These are phyloP conservation scores for Juglanconis oblonga DNA, from an alignment of 2,329 filamentous ascomycete genomes.

Conservation along the genomic window DNA sequence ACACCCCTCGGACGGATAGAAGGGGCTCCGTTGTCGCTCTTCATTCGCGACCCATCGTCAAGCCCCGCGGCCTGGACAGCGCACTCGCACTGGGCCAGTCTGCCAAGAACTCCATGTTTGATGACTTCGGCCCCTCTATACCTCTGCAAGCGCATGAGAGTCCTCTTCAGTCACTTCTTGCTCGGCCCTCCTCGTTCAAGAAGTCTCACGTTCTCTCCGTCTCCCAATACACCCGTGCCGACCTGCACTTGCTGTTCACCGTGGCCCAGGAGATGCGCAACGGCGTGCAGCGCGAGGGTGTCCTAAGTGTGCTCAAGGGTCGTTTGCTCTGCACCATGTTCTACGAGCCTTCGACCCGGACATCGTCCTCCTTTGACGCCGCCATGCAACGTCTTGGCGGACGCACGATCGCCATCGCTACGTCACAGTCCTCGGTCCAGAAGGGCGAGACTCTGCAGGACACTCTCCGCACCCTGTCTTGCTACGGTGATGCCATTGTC, in stretches of 20 bases:
- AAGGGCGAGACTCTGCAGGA: constrained; percentile 96
- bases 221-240: constrained; percentile 80
- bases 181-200: constrained; percentile 78
- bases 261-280: constrained; percentile 97
- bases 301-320: constrained; percentile 81
- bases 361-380: constrained; percentile 92
- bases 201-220: constrained; percentile 88
- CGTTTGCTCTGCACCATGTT: constrained; percentile 89
- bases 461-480: constrained; percentile 87
- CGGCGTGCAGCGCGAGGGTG: constrained; percentile 87
- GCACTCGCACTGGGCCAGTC: constrained; percentile 23
- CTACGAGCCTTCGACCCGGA: constrained; percentile 95
- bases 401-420: constrained; percentile 76
- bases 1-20: constrained; percentile 26
- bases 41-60: constrained; percentile 29
- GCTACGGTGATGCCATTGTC: constrained; percentile 94
- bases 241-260: constrained; percentile 91
- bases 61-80: constrained; percentile 34
- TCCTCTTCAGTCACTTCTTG: constrained; percentile 69
- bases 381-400: constrained; percentile 98
- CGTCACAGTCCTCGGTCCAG: constrained; percentile 80
- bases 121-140: constrained; percentile 45
- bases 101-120: constrained; percentile 30
- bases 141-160: constrained; percentile 53
- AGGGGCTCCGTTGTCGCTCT: constrained; percentile 32